Evolutionary conservation across 1,139 yeast genomes (phyloP).

Genomic region (Arxiozyma heterogenica): DNA sequence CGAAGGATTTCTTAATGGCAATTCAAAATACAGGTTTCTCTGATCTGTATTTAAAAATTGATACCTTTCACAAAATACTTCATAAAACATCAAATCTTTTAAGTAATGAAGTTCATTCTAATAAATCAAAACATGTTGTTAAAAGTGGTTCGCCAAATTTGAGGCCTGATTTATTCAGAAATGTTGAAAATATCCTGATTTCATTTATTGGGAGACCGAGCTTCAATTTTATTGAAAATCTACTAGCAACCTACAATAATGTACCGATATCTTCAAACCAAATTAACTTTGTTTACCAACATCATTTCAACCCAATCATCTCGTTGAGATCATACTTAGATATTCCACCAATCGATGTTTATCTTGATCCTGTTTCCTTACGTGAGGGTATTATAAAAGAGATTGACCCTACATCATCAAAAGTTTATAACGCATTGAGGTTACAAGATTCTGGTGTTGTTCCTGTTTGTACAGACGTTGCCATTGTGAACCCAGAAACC

Average conservation of each 20-base stretch:
- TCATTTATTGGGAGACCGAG: constrained; percentile 73
- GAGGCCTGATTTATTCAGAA: constrained; percentile 40
- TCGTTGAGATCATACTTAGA: constrained; percentile 75
- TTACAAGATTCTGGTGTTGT: constrained; percentile 95
- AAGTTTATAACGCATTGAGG: constrained; percentile 49
- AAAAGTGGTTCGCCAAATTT: constrained; percentile 9
- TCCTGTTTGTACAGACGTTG: constrained; percentile 87
- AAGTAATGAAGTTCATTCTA: constrained; percentile 6
- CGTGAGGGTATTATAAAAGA: constrained; percentile 80
- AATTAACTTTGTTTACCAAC: constrained; percentile 70
- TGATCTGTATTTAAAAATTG: constrained; percentile 79
- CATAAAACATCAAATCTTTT: constrained; percentile 41
- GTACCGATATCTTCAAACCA: constrained; percentile 63
- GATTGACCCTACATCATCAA: constrained; percentile 62
- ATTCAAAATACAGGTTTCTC: constrained; percentile 72
- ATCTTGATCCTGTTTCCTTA: constrained; percentile 78
- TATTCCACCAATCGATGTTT: constrained; percentile 79
- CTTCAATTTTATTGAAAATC: constrained; percentile 46
- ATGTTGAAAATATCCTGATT: constrained; percentile 74
- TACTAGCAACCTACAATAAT: constrained; percentile 55
- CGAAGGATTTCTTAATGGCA: constrained; percentile 62
- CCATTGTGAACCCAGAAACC: constrained; percentile 93
- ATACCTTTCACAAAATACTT: constrained; percentile 72
- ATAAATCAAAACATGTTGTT: constrained; percentile 1
- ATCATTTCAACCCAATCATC: constrained; percentile 72